These are phyloP conservation scores for Penicillium fuscoglaucum DNA, from an alignment of 2,329 filamentous ascomycete species.

Conservation along the genomic window DNA sequence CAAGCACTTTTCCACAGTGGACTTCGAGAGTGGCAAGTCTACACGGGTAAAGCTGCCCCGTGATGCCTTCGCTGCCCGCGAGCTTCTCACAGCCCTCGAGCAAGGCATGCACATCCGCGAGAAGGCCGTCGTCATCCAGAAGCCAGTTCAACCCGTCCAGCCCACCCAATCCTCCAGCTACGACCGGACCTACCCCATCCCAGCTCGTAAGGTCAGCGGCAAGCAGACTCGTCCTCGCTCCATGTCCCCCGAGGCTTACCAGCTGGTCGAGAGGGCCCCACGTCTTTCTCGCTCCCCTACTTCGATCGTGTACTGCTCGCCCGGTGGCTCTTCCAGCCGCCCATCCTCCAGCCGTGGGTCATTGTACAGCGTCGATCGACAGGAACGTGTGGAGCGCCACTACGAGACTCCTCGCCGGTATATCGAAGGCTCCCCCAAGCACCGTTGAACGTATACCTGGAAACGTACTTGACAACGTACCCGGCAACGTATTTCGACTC, in stretches of 20 bases:
- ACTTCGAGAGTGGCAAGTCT: slow-evolving; percentile 40
- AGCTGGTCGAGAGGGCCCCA: slow-evolving; percentile 21
- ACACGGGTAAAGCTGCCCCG: slow-evolving; percentile 47
- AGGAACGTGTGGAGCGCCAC: slow-evolving; percentile 36
- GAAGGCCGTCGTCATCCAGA: slow-evolving; percentile 14
- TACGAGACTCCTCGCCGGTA: slow-evolving; percentile 29
- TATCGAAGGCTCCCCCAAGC: slow-evolving; percentile 31
- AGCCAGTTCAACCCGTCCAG: slow-evolving; percentile 16
- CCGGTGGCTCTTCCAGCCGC: slow-evolving; percentile 35
- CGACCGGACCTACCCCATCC: slow-evolving; percentile 35
- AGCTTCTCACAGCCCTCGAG: slow-evolving; percentile 46
- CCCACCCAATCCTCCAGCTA: slow-evolving; percentile 29
- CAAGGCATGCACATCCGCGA: slow-evolving; percentile 37
- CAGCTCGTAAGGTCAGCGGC: slow-evolving; percentile 20
- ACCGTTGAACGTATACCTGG: slow-evolving; percentile 24
- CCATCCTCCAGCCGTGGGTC: slow-evolving; percentile 40
- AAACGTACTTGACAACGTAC: neutral
- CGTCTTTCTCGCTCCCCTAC: slow-evolving; percentile 27
- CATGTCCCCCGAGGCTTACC: slow-evolving; percentile 17
- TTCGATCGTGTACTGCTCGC: slow-evolving; percentile 38
- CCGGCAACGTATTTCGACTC: neutral
- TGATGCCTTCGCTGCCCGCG: slow-evolving; percentile 35
- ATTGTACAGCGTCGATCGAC: slow-evolving; percentile 37
- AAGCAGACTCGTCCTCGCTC: slow-evolving; percentile 19
- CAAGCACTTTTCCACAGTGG: slow-evolving; percentile 45